These are phyloP conservation scores for Hamamelis virginiana DNA, from an alignment of 164 flowering plant species.

Conservation along the genomic window DNA sequence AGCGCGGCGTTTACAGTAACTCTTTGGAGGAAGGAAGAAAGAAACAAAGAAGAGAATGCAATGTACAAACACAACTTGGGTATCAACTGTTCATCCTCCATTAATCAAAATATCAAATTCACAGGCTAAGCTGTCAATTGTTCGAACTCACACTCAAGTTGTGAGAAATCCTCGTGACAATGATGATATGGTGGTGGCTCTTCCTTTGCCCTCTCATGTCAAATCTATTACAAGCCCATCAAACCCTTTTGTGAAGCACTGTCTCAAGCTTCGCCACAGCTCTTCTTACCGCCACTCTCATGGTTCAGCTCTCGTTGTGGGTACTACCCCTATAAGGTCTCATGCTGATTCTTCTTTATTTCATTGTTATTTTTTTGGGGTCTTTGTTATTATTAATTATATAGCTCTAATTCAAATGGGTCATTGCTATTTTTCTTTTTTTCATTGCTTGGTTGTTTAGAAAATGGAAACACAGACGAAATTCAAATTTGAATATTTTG, in stretches of 20 bases:
- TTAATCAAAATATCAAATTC: conserved; percentile 5
- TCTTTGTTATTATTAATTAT: neutral
- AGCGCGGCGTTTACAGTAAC: neutral
- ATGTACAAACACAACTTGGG: conserved; percentile 19
- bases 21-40: neutral
- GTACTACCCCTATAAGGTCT: conserved; percentile 83
- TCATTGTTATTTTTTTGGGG: neutral
- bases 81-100: conserved; percentile 15
- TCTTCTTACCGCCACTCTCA: conserved; percentile 82
- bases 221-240: conserved; percentile 65
- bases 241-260: conserved; percentile 88
- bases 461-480: neutral
- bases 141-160: neutral
- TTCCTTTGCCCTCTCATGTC: conserved; percentile 35
- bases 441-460: conserved; percentile 1
- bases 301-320: conserved; percentile 73
- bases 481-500: neutral
- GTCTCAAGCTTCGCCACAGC: conserved; percentile 80
- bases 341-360: neutral
- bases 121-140: conserved; percentile 1
- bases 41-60: conserved; percentile 17
- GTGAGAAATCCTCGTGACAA: neutral
- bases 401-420: neutral
- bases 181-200: neutral
- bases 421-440: neutral